Percentiles rank a stretch among this genome's conserved stretches.
Conservation (phyloP, 2,329 filamentous ascomycete species). For the Penicillium brasilianum region DNA sequence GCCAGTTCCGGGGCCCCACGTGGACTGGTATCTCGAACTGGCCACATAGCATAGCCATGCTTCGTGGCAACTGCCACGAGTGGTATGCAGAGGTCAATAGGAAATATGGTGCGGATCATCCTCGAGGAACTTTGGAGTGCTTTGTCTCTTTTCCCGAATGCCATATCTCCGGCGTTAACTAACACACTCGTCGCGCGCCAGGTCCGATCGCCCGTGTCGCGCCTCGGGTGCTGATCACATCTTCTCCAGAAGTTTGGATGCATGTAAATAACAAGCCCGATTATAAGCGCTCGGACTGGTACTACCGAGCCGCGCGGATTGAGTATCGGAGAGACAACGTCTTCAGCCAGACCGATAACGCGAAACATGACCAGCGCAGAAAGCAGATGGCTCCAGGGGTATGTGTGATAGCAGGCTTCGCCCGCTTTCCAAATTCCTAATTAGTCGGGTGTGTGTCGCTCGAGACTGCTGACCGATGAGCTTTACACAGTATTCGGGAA, state of each 20-base stretch:
- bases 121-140: neutral
- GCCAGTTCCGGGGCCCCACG: slow-evolving; percentile 18
- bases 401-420: slow-evolving; percentile 9
- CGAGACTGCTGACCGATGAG: neutral
- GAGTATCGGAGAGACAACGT: slow-evolving; percentile 26
- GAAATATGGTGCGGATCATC: slow-evolving; percentile 22
- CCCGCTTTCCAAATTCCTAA: neutral
- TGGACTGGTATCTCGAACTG: slow-evolving; percentile 25
- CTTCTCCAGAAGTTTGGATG: slow-evolving; percentile 27
- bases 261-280: slow-evolving; percentile 28
- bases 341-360: slow-evolving; percentile 26
- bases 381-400: slow-evolving; percentile 30
- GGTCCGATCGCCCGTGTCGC: slow-evolving; percentile 26
- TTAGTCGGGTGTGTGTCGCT: neutral
- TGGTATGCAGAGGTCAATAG: slow-evolving; percentile 26
- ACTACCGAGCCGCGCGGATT: slow-evolving; percentile 22
- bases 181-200: slow-evolving; percentile 7
- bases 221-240: slow-evolving; percentile 24
- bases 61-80: slow-evolving; percentile 24
- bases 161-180: neutral
- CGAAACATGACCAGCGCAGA: slow-evolving; percentile 23
- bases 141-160: neutral
- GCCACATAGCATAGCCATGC: slow-evolving; percentile 27
- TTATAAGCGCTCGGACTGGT: slow-evolving; percentile 28
- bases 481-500: slow-evolving; percentile 54